Evolutionary conservation across 2,329 filamentous ascomycete genomes (phyloP), one percentile per base, ranked within the genome.

Genomic region (Apiospora malaysiana): DNA sequence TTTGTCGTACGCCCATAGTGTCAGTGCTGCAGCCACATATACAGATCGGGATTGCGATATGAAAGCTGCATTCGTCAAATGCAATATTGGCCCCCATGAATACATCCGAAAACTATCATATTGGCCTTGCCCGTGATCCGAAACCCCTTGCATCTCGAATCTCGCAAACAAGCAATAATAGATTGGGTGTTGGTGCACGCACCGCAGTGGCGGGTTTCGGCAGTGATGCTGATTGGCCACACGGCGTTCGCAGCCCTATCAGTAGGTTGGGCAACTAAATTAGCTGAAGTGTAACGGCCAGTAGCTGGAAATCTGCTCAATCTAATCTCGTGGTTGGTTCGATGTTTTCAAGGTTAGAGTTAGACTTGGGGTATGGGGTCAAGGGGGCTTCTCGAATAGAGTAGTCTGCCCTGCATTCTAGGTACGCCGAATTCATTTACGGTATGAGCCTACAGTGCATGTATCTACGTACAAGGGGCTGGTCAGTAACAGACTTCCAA

Each of bases 281-380:
- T 40, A 63, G 56, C 56, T 63, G 56, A 63, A 63, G 27, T 63
- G 56, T 63, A 63, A 63, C 56, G 27, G 56, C 6, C 56, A 40
- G 32, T 37, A 37, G 51, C 25, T 32, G 16, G 51, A 32, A 37
- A 32, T 37, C 27, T 32, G 10, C 42, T 3, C 5, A 45, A 59
- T 59, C 51, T 32, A 56, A 56, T 56, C 25, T 56, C 25, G 23
- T 7, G 14, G 25, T 56, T 56, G 49, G 49, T 18, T 56, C 49
- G 51, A 37, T 21, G 51, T 25, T 37, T 32, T 37, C 51, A 59
- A 21, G 51, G 51, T 59, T 37, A 32, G 14, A 32, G 14, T 37
- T 59, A 16, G 27, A 2, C 1, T 18, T 45, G 42, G 42, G 42
- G 14, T 45, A 45, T 45, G 6, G 9, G 18, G 51, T 16, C 16